phyloP scores from a whole-genome alignment of 2,329 filamentous ascomycete genomes.

The Venturia nashicola region DNA sequence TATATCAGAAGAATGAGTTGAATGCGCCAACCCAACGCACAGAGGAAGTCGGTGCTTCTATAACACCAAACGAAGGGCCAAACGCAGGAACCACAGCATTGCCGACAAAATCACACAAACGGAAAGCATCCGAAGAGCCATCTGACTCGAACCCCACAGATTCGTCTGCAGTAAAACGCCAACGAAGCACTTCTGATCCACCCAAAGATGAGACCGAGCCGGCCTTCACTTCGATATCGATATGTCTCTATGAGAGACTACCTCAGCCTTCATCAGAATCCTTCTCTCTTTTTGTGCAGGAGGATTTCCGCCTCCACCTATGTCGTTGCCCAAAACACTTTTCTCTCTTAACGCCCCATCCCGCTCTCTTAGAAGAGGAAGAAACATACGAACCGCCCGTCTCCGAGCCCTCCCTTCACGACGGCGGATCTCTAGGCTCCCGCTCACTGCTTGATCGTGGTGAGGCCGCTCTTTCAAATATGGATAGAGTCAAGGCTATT shows the following conservation, averaged over 20 bases:
- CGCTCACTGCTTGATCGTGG: conserved; percentile 81
- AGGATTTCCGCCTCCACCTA: conserved; percentile 66
- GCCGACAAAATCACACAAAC: conserved; percentile 26
- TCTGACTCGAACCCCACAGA: conserved; percentile 8
- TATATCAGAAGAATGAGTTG: conserved; percentile 23
- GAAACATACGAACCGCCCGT: conserved; percentile 87
- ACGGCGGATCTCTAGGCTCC: conserved; percentile 51
- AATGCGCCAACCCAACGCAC: not conserved
- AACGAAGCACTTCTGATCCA: conserved; percentile 10
- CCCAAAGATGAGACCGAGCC: conserved; percentile 25
- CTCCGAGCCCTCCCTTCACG: conserved; percentile 45
- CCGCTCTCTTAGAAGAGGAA: conserved; percentile 85
- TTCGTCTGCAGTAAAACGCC: conserved; percentile 7
- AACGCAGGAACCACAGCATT: conserved; percentile 18
- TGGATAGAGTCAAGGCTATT: conserved; percentile 86
- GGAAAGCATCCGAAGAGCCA: conserved; percentile 26
- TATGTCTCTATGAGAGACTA: conserved; percentile 51
- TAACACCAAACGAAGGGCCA: conserved; percentile 13
- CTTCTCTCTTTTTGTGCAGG: conserved; percentile 74
- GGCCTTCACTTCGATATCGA: conserved; percentile 11
- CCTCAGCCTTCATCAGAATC: conserved; percentile 41
- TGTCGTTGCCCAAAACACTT: conserved; percentile 80
- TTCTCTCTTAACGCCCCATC: conserved; percentile 54
- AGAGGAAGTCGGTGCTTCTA: not conserved
- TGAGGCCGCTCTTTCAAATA: conserved; percentile 79